A percentile compares a stretch with the other conserved stretches of the same genome.
Conservation (phyloP, 139 green algal genomes). For the Chlorokybus atmophyticus region DNA sequence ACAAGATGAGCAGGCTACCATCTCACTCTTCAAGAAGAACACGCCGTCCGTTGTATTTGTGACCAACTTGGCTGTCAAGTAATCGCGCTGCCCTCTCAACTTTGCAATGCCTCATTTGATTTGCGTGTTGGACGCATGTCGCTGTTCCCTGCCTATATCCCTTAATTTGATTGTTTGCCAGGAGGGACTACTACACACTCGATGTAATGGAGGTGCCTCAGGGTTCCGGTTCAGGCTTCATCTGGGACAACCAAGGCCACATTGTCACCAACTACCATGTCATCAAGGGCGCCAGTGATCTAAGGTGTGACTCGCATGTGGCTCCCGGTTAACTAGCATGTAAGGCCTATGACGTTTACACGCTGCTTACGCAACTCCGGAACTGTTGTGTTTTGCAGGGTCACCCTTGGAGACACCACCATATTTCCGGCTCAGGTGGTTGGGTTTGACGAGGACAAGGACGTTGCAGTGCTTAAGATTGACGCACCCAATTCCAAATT, state of each 20-base stretch:
- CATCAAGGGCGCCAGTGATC: conserved; percentile 36
- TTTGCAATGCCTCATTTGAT: neutral
- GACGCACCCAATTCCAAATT: conserved; percentile 18
- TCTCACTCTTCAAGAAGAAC: conserved; percentile 50
- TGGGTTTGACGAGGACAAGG: conserved; percentile 42
- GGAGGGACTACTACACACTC: conserved; percentile 52
- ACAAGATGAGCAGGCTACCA: conserved; percentile 38
- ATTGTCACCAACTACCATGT: conserved; percentile 74
- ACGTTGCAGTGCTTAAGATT: conserved; percentile 41
- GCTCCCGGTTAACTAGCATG: too few relatives aligned
- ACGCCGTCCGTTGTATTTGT: conserved; percentile 62
- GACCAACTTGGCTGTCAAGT: conserved; percentile 45
- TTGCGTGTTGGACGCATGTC: neutral
- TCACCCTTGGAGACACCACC: conserved; percentile 25
- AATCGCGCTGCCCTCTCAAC: too few relatives aligned
- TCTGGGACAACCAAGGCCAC: conserved; percentile 54
- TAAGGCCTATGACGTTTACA: conserved; percentile 7
- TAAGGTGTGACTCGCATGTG: conserved; percentile 27
- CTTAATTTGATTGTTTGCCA: too few relatives aligned
- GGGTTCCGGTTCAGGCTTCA: conserved; percentile 54
- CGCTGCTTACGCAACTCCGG: too few relatives aligned
- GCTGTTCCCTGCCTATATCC: too few relatives aligned
- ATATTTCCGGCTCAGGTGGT: conserved; percentile 31
- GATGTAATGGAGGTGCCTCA: conserved; percentile 59
- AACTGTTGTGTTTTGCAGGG: too few relatives aligned